Base-by-base conservation (phyloP, 306 rosid genomes). In the Castanea sativa region DNA sequence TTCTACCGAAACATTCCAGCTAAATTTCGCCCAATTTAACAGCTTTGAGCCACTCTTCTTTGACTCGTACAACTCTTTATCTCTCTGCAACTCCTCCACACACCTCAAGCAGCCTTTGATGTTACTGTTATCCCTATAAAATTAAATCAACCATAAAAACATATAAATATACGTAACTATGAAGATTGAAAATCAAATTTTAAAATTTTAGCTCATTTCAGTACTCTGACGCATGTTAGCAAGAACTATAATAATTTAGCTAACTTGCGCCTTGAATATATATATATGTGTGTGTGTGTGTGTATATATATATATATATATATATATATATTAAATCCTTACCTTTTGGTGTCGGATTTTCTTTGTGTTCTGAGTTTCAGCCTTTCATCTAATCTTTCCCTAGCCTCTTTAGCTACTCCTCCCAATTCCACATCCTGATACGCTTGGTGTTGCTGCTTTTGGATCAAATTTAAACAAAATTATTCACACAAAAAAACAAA, bases 301-400 rank as follows among this genome's bases (percentile, higher is more conserved):
- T n/a, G n/a, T 21, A 21, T 21, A 21, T 21, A 21, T 21, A 21
- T 21, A 21, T 21, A 21, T 21, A 21, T 21, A 23, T 23, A 23
- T 23, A 23, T 23, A 23, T 23, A 23, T 23, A 23, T 23, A 23
- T 23, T 0, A 23, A 0, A 23, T 23, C 11, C 11, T 74, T 21
- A 76, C 94, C 94, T 86, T 73, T 56, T 73, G 76, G 75, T 75
- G 61, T 85, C 76, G 25, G 90, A 74, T 81, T 81, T 86, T 81
- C 83, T 84, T 41, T 73, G 88, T 63, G 81, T 19, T 82, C 82
- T 85, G 41, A 93, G 72, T 82, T 84, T 84, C 55, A 93, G 72
- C 85, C 87, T 93, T 58, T 83, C 89, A 86, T 93, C 93, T 59
- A 93, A 82, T 82, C 98, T 88, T 45, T 80, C 90, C 76, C 85